These are phyloP conservation scores for Penicillium sp. DNA, from an alignment of 2,329 filamentous ascomycete genomes.

Conservation along the genomic window DNA sequence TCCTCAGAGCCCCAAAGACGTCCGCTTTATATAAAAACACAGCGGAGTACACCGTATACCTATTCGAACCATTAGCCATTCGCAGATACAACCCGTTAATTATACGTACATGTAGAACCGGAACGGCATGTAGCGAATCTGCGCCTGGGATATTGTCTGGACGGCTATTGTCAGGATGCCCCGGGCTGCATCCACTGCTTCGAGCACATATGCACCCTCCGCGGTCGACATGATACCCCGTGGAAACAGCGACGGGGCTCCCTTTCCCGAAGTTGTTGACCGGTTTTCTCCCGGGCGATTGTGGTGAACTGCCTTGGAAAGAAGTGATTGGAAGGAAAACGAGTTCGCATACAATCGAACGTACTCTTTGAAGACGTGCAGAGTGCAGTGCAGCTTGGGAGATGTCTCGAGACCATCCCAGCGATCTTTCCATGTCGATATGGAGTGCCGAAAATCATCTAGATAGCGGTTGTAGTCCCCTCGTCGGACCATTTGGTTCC, in stretches of 20 bases:
- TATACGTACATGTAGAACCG: conserved; percentile 10
- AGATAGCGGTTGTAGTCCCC: conserved; percentile 8
- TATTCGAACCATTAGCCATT: background rate
- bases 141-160: background rate
- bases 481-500: conserved; percentile 2
- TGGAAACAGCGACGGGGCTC: conserved; percentile 6
- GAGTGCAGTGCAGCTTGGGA: background rate
- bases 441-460: conserved; percentile 2
- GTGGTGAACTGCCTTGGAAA: background rate
- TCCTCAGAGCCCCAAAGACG: conserved; percentile 4
- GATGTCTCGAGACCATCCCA: conserved; percentile 2
- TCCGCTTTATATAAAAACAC: conserved; percentile 15
- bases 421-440: background rate
- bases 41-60: conserved; percentile 11
- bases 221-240: conserved; percentile 16
- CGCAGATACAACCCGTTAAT: no score
- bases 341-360: conserved; percentile 14
- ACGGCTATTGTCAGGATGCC: conserved; percentile 9
- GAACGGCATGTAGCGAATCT: conserved; percentile 11
- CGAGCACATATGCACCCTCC: conserved; percentile 18
- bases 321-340: conserved; percentile 17
- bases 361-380: conserved; percentile 9
- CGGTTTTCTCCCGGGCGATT: no score
- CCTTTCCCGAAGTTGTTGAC: no score
- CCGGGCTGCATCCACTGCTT: conserved; percentile 14